A percentile compares a stretch with the other conserved stretches of the same genome.
phyloP scores from a whole-genome alignment of 2,329 filamentous ascomycete species.

The Fusarium solani-melongenae region DNA sequence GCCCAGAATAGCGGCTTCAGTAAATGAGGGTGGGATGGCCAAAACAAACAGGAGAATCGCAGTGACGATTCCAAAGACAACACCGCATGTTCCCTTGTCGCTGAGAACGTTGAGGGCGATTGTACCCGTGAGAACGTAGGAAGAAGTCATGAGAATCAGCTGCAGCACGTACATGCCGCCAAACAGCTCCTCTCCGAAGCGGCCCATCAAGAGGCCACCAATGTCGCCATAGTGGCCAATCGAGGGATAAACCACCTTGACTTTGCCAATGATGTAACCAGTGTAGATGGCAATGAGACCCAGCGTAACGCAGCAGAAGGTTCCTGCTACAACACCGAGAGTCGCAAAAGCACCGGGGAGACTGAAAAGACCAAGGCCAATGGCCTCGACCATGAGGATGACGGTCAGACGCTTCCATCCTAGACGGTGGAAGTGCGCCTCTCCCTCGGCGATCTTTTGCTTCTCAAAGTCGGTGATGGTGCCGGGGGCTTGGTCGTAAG shows the following conservation, averaged over 20 bases:
- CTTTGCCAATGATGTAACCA: slow-evolving; percentile 52
- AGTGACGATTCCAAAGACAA: slow-evolving; percentile 53
- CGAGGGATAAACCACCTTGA: slow-evolving; percentile 57
- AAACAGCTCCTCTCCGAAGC: slow-evolving; percentile 66
- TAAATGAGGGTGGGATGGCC: slow-evolving; percentile 53
- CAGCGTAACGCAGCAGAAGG: slow-evolving; percentile 47
- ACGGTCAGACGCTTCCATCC: slow-evolving; percentile 32
- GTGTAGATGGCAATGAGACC: slow-evolving; percentile 53
- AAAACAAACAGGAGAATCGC: slow-evolving; percentile 51
- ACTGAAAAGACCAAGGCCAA: slow-evolving; percentile 30
- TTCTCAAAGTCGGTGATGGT: slow-evolving; percentile 30
- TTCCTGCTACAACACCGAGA: slow-evolving; percentile 44
- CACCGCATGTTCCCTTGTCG: slow-evolving; percentile 56
- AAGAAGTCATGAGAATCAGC: slow-evolving; percentile 73
- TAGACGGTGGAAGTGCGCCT: slow-evolving; percentile 25
- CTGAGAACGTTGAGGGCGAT: slow-evolving; percentile 73
- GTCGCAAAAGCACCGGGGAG: slow-evolving; percentile 27
- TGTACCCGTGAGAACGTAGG: slow-evolving; percentile 72
- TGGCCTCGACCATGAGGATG: slow-evolving; percentile 30
- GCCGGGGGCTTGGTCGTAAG: slow-evolving; percentile 20
- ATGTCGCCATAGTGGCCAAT: slow-evolving; percentile 73
- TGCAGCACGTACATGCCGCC: slow-evolving; percentile 67
- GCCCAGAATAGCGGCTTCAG: slow-evolving; percentile 50
- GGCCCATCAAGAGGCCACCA: slow-evolving; percentile 67
- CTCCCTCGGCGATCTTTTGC: slow-evolving; percentile 24